A percentile compares a stretch with the other conserved stretches of the same genome.
Conservation (phyloP, 2,329 filamentous ascomycete genomes). For the Botrytis pseudocinerea region DNA sequence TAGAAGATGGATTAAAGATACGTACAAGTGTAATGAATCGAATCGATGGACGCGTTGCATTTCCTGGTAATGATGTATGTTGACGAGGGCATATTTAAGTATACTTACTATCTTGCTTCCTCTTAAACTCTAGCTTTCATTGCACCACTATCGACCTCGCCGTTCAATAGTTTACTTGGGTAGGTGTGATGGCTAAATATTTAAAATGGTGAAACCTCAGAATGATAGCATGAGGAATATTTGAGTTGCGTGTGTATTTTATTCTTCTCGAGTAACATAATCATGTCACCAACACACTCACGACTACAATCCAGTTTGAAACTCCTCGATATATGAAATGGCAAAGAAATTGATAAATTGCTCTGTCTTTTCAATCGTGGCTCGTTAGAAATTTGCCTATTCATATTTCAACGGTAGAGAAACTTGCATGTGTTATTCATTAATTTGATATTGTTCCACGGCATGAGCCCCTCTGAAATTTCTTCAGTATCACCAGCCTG, state of each 20-base stretch:
- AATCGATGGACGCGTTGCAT: not conserved
- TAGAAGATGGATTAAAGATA: not conserved
- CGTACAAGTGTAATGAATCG: not conserved
- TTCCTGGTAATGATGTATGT: not conserved
- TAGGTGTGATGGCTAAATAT: not conserved
- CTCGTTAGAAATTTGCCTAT: not conserved
- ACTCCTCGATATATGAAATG: not conserved
- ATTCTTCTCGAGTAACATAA: not conserved
- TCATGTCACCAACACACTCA: not conserved
- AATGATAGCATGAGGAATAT: too few relatives aligned
- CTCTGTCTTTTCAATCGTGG: not conserved
- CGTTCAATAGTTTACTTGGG: not conserved
- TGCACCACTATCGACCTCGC: too few relatives aligned
- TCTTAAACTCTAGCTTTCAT: not conserved
- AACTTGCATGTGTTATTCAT: not conserved
- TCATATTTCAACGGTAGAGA: not conserved
- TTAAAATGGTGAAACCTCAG: not conserved
- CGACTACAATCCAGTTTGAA: not conserved
- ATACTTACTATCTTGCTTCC: not conserved
- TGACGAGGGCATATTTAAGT: not conserved
- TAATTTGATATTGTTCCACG: not conserved
- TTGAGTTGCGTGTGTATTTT: too few relatives aligned
- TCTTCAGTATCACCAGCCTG: not conserved
- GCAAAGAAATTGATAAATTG: not conserved
- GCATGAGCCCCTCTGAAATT: not conserved